phyloP scores from a whole-genome alignment of 192 early-diverging fungal genomes.

The Coemansia aciculifera region DNA sequence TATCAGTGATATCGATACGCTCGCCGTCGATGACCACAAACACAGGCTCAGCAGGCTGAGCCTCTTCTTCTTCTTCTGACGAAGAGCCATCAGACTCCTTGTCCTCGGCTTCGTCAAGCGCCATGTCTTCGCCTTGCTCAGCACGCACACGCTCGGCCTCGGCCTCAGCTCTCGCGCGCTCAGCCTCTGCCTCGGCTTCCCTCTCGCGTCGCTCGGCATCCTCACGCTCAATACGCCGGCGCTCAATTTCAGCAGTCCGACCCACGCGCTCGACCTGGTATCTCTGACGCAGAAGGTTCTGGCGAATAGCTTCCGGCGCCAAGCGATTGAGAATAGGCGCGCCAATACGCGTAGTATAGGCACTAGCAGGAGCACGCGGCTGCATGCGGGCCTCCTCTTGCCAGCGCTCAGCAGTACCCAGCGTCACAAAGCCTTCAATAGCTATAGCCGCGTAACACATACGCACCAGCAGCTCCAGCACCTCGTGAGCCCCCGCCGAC shows the following conservation, averaged over 20 bases:
- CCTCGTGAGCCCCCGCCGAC: slow-evolving; percentile 15
- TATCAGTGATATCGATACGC: slow-evolving; percentile 85
- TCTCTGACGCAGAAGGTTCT: slow-evolving; percentile 41
- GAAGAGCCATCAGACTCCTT: background rate
- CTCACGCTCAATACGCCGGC: slow-evolving; percentile 49
- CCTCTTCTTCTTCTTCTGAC: background rate
- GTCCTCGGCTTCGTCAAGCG: slow-evolving; percentile 3
- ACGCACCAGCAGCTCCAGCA: slow-evolving; percentile 38
- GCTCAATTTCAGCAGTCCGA: slow-evolving; percentile 35
- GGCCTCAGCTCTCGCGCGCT: slow-evolving; percentile 8
- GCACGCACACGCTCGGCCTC: slow-evolving; percentile 4
- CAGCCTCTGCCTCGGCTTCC: slow-evolving; percentile 57
- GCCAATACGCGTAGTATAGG: slow-evolving; percentile 61
- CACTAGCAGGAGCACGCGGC: slow-evolving; percentile 64
- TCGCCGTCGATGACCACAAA: slow-evolving; percentile 76
- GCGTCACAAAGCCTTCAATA: slow-evolving; percentile 69
- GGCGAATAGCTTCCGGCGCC: slow-evolving; percentile 74
- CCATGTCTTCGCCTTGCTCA: background rate
- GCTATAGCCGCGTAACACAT: slow-evolving; percentile 43
- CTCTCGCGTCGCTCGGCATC: slow-evolving; percentile 53
- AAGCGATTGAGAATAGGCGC: slow-evolving; percentile 70
- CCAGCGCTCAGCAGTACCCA: slow-evolving; percentile 79
- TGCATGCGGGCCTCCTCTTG: slow-evolving; percentile 82
- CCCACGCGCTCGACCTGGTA: slow-evolving; percentile 49
- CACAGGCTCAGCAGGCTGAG: slow-evolving; percentile 20